Conservation (phyloP, 2,329 filamentous ascomycete species). For the Penicillium hordei region DNA sequence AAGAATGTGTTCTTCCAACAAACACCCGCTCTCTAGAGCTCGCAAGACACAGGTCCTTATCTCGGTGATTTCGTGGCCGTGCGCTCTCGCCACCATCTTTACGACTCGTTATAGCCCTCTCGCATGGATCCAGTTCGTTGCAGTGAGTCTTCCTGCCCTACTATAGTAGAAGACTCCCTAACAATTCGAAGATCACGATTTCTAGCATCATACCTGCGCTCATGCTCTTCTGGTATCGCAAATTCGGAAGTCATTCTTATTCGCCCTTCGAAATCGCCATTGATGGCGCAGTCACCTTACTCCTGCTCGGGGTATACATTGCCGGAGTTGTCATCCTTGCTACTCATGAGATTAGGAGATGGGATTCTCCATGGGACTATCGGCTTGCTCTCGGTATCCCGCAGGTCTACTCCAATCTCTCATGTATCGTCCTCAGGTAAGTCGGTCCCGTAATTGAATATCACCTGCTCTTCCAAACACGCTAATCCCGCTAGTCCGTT, state of each 20-base stretch:
- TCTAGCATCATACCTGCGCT: neutral
- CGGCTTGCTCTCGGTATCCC: neutral
- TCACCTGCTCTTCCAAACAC: too few species aligned
- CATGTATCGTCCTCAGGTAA: neutral
- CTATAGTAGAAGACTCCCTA: neutral
- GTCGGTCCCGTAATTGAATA: neutral
- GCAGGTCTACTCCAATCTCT: constrained; percentile 4
- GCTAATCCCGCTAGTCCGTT: neutral
- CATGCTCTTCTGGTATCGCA: neutral
- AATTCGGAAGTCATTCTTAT: neutral
- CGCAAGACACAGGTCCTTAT: neutral
- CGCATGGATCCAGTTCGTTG: neutral
- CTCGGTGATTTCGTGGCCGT: neutral
- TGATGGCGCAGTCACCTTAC: neutral
- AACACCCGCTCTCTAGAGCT: neutral
- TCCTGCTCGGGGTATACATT: neutral
- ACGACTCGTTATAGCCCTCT: neutral
- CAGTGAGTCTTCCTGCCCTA: neutral
- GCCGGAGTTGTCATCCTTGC: neutral
- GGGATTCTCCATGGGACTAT: neutral
- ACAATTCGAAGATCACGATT: neutral
- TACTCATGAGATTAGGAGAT: neutral
- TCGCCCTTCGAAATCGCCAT: neutral
- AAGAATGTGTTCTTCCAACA: neutral
- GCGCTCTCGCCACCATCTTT: neutral